Evolutionary conservation across 805 yeast genomes (phyloP).

Genomic region (Metschnikowia anglica): DNA sequence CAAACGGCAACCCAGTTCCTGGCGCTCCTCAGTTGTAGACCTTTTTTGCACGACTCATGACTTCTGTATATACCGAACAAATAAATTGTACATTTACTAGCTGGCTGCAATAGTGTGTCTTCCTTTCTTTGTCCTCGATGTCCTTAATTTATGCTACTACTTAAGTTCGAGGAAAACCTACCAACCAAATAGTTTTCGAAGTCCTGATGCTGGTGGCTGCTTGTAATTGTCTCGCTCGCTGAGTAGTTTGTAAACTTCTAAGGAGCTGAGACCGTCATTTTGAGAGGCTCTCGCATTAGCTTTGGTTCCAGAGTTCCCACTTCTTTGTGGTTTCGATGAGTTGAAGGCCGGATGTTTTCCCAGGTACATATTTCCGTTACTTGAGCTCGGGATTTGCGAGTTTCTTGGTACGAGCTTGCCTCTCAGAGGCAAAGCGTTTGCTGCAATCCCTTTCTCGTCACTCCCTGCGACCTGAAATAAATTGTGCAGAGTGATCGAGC

Average conservation of each 20-base stretch:
- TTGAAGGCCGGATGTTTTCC: neutral
- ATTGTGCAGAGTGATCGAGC: constrained; percentile 37
- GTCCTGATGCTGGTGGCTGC: constrained; percentile 12
- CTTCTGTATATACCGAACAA: constrained; percentile 20
- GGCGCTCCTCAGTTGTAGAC: constrained; percentile 62
- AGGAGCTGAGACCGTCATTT: constrained; percentile 19
- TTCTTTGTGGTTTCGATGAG: neutral
- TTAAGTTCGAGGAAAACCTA: constrained; percentile 11
- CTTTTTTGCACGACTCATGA: constrained; percentile 17
- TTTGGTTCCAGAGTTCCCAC: neutral
- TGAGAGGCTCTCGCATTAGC: neutral
- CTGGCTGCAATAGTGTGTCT: neutral
- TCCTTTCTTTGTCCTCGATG: neutral
- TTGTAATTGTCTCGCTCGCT: constrained; percentile 15
- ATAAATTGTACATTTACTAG: constrained; percentile 5
- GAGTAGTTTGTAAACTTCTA: constrained; percentile 23
- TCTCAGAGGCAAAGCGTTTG: neutral
- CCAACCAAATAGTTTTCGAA: constrained; percentile 41
- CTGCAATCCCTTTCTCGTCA: constrained; percentile 2
- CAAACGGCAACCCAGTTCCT: constrained; percentile 82
- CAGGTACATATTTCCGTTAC: neutral
- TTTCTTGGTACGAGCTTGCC: too few relatives aligned
- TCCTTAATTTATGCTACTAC: neutral
- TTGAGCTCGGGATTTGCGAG: neutral
- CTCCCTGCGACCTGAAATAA: constrained; percentile 21